Conservation (phyloP, 208 protist genomes). For the Wallacemonas collosoma region DNA sequence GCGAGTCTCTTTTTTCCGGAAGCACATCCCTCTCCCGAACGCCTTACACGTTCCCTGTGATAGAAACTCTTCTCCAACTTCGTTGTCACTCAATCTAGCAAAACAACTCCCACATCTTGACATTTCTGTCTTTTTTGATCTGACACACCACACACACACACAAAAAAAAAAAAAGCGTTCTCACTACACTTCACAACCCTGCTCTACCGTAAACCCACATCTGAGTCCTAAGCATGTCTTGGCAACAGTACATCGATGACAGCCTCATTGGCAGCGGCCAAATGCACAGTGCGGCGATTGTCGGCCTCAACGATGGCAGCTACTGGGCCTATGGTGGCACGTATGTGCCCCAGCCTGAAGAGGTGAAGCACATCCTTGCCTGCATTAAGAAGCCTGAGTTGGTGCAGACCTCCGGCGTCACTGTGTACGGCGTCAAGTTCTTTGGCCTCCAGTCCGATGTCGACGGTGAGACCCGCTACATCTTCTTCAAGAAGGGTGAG, state of each 20-base stretch:
- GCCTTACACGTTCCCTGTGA: too few species aligned
- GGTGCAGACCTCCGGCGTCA: conserved; percentile 74
- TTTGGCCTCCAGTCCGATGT: conserved; percentile 78
- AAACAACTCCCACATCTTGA: too few species aligned
- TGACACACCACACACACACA: not conserved
- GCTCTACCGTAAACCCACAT: not conserved
- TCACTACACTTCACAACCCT: not conserved
- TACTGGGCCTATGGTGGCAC: conserved; percentile 90
- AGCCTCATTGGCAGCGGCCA: conserved; percentile 82
- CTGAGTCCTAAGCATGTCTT: conserved; percentile 61
- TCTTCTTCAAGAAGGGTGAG: conserved; percentile 90
- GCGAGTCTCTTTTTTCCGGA: too few species aligned
- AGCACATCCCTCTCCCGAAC: too few species aligned
- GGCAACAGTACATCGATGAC: conserved; percentile 88
- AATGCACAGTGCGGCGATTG: conserved; percentile 90
- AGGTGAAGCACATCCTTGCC: conserved; percentile 81
- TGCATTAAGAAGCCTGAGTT: conserved; percentile 64
- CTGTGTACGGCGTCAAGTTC: conserved; percentile 84
- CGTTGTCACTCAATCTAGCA: too few species aligned
- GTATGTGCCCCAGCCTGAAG: conserved; percentile 84
- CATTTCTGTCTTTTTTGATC: too few species aligned
- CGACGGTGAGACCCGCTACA: conserved; percentile 77
- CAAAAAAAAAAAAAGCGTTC: not conserved
- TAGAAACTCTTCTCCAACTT: too few species aligned
- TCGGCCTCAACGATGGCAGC: conserved; percentile 77